These are phyloP conservation scores for Phoenix dactylifera DNA, from an alignment of 176 grass and related monocot genomes.

Conservation along the genomic window DNA sequence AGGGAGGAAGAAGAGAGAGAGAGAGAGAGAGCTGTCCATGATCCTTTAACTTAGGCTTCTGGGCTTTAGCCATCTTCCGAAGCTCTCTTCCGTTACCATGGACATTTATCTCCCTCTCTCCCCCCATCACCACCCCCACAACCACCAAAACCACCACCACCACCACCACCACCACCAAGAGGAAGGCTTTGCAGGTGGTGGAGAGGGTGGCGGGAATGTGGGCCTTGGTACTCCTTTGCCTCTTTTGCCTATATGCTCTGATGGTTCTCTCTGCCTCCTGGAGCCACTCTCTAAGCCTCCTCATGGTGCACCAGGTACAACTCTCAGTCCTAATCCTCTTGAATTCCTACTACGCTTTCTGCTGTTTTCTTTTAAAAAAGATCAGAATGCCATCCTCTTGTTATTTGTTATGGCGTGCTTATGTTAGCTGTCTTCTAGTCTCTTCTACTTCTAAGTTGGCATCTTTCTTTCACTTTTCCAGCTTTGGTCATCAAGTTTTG, in stretches of 20 bases:
- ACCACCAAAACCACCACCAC: no score
- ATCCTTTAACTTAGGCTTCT: constrained; percentile 4
- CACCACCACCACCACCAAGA: background rate
- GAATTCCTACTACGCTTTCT: no score
- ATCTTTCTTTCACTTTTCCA: no score
- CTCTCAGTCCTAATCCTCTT: no score
- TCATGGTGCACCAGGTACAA: constrained; percentile 18
- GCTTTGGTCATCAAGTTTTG: no score
- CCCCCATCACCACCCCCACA: no score
- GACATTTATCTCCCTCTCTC: no score
- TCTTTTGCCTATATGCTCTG: constrained; percentile 21
- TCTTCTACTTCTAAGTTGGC: no score
- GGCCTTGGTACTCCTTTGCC: background rate
- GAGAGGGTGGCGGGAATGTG: background rate
- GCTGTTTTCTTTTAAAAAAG: no score
- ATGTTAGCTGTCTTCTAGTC: no score
- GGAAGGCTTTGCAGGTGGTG: background rate
- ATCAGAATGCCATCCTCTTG: no score
- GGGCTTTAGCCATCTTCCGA: background rate
- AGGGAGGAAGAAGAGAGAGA: constrained; percentile 12
- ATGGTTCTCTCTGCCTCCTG: constrained; percentile 20
- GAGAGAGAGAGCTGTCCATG: background rate
- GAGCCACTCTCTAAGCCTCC: constrained; percentile 9
- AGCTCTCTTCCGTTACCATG: background rate
- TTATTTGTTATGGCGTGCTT: no score